phyloP scores from a whole-genome alignment of 306 rosid genomes.

The Cicer pinnatifidum region DNA sequence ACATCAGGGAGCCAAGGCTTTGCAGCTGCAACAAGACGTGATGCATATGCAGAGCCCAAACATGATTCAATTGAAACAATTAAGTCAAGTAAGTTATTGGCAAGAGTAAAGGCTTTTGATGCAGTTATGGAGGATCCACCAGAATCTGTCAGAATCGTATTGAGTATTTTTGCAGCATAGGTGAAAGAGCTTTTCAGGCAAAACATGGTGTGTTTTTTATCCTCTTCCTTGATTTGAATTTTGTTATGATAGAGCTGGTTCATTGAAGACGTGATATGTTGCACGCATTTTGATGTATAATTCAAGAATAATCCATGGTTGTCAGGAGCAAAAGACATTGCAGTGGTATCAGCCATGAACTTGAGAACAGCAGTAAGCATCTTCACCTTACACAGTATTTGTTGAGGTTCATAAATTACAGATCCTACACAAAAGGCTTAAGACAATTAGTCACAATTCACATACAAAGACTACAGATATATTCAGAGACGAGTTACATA shows the following conservation, averaged over 20 bases:
- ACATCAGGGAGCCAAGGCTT: slow-evolving; percentile 93
- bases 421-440: slow-evolving; percentile 53
- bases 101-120: slow-evolving; percentile 60
- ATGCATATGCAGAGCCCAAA: slow-evolving; percentile 67
- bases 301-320: slow-evolving; percentile 62
- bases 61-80: slow-evolving; percentile 60
- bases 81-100: slow-evolving; percentile 70
- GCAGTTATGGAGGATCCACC: slow-evolving; percentile 52
- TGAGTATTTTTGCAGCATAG: slow-evolving; percentile 77
- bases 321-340: slow-evolving; percentile 58
- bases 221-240: slow-evolving; percentile 61
- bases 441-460: slow-evolving; percentile 37
- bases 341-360: slow-evolving; percentile 69
- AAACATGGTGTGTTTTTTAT: slow-evolving; percentile 52
- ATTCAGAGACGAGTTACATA: slow-evolving; percentile 3
- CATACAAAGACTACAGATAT: slow-evolving; percentile 30
- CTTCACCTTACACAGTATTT: slow-evolving; percentile 62
- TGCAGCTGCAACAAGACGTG: slow-evolving; percentile 63
- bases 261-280: slow-evolving; percentile 47
- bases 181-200: slow-evolving; percentile 79
- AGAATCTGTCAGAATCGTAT: slow-evolving; percentile 52
- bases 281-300: slow-evolving; percentile 59
- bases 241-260: slow-evolving; percentile 44
- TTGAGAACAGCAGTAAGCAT: slow-evolving; percentile 74
- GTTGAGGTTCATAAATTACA: slow-evolving; percentile 40